Percentiles rank a stretch among this genome's conserved stretches.
These are phyloP conservation scores for Cutaneotrichosporon daszewskae DNA, from an alignment of 1,284 basidiomycete genomes.

Conservation along the genomic window DNA sequence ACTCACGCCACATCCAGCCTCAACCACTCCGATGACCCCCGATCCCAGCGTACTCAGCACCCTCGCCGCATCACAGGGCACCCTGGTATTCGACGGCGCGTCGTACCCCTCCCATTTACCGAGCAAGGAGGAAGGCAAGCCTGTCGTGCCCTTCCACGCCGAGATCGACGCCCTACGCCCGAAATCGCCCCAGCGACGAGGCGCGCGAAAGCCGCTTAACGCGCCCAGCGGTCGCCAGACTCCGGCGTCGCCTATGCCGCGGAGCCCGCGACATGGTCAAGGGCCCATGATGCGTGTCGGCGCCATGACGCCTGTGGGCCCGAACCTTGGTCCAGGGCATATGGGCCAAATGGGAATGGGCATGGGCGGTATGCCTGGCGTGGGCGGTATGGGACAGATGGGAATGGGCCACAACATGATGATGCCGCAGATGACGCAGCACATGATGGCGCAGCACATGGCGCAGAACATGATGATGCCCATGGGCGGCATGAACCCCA, in stretches of 20 bases:
- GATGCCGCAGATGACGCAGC: conserved; percentile 5
- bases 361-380: conserved; percentile 1
- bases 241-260: background rate
- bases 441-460: conserved; percentile 1
- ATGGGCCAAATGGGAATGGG: conserved; percentile 21
- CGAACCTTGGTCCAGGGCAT: conserved; percentile 16
- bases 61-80: background rate
- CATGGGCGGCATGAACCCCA: conserved; percentile 2
- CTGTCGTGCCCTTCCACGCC: conserved; percentile 24
- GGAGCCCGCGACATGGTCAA: background rate
- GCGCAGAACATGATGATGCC: background rate
- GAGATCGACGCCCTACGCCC: conserved; percentile 79
- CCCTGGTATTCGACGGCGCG: conserved; percentile 50
- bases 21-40: conserved; percentile 4
- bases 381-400: conserved; percentile 1
- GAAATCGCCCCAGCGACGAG: conserved; percentile 61
- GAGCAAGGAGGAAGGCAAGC: conserved; percentile 20
- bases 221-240: background rate
- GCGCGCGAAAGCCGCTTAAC: conserved; percentile 1
- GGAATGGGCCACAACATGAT: conserved; percentile 1
- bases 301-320: conserved; percentile 6
- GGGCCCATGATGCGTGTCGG: conserved; percentile 16
- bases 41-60: background rate
- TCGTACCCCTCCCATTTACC: conserved; percentile 50
- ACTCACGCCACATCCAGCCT: background rate